Evolutionary conservation across 257 asterid species (phyloP).

Genomic region (Mentha longifolia): DNA sequence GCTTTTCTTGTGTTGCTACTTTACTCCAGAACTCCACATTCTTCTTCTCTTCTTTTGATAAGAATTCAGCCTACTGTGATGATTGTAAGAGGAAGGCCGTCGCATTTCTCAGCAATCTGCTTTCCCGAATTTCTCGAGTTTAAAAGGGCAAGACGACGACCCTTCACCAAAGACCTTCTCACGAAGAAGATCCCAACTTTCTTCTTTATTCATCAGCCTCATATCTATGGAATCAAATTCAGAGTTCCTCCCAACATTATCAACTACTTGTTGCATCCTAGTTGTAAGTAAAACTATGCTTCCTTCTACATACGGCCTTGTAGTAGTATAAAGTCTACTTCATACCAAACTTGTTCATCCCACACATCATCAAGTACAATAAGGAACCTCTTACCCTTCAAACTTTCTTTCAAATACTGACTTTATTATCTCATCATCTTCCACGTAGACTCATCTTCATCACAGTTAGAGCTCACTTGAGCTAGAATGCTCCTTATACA

Average conservation of each 20-base stretch:
- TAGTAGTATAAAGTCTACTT: conserved; percentile 13
- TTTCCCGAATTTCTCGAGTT: conserved; percentile 9
- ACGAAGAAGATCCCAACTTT: no score
- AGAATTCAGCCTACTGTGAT: conserved; percentile 11
- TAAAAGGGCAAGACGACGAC: conserved; percentile 11
- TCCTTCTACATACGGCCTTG: no score
- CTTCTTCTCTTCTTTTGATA: neutral
- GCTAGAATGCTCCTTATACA: no score
- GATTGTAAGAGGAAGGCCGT: conserved; percentile 32
- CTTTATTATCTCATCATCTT: no score
- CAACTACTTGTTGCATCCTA: conserved; percentile 13
- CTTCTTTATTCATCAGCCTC: conserved; percentile 1
- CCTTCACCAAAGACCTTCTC: conserved; percentile 7
- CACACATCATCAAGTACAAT: conserved; percentile 50
- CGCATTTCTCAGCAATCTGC: conserved; percentile 19
- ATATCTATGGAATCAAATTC: neutral
- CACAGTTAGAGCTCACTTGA: no score
- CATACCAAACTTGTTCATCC: conserved; percentile 21
- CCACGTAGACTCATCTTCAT: no score
- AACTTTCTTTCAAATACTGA: neutral
- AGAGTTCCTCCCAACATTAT: no score
- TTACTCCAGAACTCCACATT: no score
- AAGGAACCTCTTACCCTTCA: conserved; percentile 36
- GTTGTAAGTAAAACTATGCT: no score
- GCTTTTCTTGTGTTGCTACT: no score